Evolutionary conservation across 2,329 filamentous ascomycete genomes (phyloP).

Genomic region (Knufia fluminis): DNA sequence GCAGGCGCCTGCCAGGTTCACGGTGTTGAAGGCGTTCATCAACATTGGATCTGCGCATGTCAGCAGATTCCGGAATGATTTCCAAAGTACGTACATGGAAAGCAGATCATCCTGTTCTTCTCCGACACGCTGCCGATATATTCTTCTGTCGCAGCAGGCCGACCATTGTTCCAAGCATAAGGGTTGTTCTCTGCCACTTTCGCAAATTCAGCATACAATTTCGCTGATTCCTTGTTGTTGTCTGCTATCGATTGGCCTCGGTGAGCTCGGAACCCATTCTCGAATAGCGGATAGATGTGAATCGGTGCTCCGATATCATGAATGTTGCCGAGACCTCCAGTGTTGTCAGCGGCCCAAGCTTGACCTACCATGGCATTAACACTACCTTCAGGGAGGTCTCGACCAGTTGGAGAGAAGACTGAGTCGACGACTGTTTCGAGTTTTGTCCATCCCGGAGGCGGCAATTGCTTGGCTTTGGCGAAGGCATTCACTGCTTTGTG

Average conservation of each 20-base stretch:
- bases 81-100: constrained; percentile 45
- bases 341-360: constrained; percentile 7
- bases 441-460: constrained; percentile 52
- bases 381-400: constrained; percentile 35
- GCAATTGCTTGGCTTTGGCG: constrained; percentile 43
- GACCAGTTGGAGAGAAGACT: constrained; percentile 44
- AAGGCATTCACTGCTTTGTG: constrained; percentile 41
- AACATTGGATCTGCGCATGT: constrained; percentile 48
- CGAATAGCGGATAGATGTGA: constrained; percentile 59
- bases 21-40: constrained; percentile 64
- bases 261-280: constrained; percentile 53
- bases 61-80: constrained; percentile 14
- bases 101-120: constrained; percentile 59
- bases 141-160: constrained; percentile 36
- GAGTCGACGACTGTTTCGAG: constrained; percentile 38
- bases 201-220: constrained; percentile 53
- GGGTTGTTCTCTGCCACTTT: constrained; percentile 45
- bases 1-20: constrained; percentile 54
- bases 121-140: constrained; percentile 46
- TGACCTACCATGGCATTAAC: constrained; percentile 5
- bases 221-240: constrained; percentile 51
- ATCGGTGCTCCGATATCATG: constrained; percentile 56
- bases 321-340: constrained; percentile 44
- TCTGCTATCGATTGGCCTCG: constrained; percentile 44
- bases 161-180: constrained; percentile 50